Conservation (phyloP, 1,139 yeast genomes). For the Pichia sp. region DNA sequence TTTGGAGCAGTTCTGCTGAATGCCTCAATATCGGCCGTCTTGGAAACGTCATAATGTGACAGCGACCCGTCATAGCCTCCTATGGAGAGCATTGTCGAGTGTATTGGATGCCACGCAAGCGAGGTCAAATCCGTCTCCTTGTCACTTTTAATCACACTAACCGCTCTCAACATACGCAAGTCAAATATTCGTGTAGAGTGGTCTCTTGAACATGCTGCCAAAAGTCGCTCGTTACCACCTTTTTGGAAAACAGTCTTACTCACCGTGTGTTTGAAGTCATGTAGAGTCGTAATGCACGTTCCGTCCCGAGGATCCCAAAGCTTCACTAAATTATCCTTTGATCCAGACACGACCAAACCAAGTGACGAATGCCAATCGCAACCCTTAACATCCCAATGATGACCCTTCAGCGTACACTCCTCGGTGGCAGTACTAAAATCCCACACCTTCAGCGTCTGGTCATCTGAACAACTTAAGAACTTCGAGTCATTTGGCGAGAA, state of each 20-base stretch:
- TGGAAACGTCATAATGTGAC: conserved; percentile 68
- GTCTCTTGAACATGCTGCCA: conserved; percentile 88
- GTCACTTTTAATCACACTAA: conserved; percentile 61
- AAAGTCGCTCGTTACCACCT: conserved; percentile 56
- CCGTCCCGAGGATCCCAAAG: conserved; percentile 93
- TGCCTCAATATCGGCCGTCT: conserved; percentile 31
- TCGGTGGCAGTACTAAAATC: conserved; percentile 86
- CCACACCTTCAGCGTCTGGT: conserved; percentile 86
- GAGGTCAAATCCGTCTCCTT: conserved; percentile 84
- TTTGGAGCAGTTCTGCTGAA: conserved; percentile 2
- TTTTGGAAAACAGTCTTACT: conserved; percentile 74
- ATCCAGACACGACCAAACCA: conserved; percentile 82
- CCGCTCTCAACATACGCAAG: conserved; percentile 75
- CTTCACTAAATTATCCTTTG: conserved; percentile 89
- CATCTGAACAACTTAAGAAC: conserved; percentile 90
- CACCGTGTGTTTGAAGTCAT: conserved; percentile 92
- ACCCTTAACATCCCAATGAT: conserved; percentile 97
- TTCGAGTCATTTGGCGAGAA: conserved; percentile 89
- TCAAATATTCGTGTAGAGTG: conserved; percentile 86
- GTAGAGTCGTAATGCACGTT: conserved; percentile 69
- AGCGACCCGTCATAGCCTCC: conserved; percentile 90
- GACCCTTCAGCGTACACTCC: conserved; percentile 79
- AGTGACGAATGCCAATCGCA: conserved; percentile 94
- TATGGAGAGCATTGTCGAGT: conserved; percentile 71
- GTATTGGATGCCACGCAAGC: conserved; percentile 89